Base-by-base conservation (phyloP, 208 protist genomes). In the Leishmania arabica region DNA sequence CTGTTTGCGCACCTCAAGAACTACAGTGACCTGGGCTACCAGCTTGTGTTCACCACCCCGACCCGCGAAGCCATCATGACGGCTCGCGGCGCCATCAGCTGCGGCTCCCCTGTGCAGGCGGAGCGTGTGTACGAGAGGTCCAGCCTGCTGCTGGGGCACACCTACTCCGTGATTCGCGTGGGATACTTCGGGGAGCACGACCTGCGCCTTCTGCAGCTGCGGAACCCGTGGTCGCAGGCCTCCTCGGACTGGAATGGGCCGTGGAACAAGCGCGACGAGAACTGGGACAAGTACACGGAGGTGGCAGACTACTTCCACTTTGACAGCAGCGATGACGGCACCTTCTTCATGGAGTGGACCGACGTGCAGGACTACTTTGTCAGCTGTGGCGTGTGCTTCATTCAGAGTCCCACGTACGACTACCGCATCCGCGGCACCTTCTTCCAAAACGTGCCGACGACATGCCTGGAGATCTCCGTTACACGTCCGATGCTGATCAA, bases 361-460 rank as follows among this genome's bases (percentile, higher is more conserved):
- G 95, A 98, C 70, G 90, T 88, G 37, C 78, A 93, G 72, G 78
- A 84, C 24, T 95, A 85, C 78, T 98, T 98, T 77, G 86, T 84
- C 56, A 83, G 88, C 71, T 94, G 93, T 83, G 89, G 89, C 64
- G 95, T 97, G 27, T 90, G 91, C 84, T 98, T 96, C 78, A 83
- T 90, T 58, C 91, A 94, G 76, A 79, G 91, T 65, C 90, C 87
- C 51, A 84, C 85, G 81, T 80, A 94, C 82, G 93, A 96, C 89
- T 95, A 92, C 86, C 91, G 95, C 66, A 88, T 96, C 65, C 88
- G 86, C 72, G 93, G 92, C 54, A 91, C 81, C 79, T 97, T 97
- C 81, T 79, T 90, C 83, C 82, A 95, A 54, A 87, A 86, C 83
- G 83, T 95, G 49, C 89, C 92, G 34, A 94, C 86, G 19, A 90